phyloP scores from a whole-genome alignment of 306 rosid species.

The Arachis stenosperma region DNA sequence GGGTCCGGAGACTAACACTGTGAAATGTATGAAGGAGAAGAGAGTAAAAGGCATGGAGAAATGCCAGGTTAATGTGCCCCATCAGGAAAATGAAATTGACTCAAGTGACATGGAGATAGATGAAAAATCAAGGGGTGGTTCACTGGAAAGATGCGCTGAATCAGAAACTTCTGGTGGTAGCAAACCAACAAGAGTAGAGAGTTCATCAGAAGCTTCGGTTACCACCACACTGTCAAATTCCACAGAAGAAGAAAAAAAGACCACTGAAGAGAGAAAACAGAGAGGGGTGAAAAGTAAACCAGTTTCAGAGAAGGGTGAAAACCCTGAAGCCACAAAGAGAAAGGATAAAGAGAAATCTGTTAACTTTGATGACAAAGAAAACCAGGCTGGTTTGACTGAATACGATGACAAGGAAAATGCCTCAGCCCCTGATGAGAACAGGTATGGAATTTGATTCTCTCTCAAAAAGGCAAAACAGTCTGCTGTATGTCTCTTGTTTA shows the following conservation, averaged over 20 bases:
- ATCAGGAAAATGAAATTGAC: constrained; percentile 43
- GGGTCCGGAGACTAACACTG: constrained; percentile 47
- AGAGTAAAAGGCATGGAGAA: constrained; percentile 46
- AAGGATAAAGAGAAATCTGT: constrained; percentile 49
- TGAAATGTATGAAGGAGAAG: constrained; percentile 50
- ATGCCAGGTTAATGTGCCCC: constrained; percentile 30
- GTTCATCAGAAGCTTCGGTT: not conserved
- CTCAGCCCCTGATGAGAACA: constrained; percentile 55
- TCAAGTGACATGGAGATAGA: constrained; percentile 66
- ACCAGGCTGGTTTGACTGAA: constrained; percentile 41
- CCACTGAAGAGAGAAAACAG: constrained; percentile 33
- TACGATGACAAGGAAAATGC: constrained; percentile 67
- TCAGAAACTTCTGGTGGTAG: constrained; percentile 43
- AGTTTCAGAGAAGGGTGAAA: constrained; percentile 33
- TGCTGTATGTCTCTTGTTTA: constrained; percentile 2
- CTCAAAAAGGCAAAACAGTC: not conserved
- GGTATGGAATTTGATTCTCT: constrained; percentile 46
- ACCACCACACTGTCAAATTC: constrained; percentile 21
- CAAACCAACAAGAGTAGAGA: too few species aligned
- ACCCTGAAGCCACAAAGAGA: constrained; percentile 36
- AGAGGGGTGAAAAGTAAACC: constrained; percentile 37
- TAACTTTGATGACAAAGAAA: constrained; percentile 53
- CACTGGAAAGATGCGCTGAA: constrained; percentile 45
- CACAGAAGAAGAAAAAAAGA: constrained; percentile 31
- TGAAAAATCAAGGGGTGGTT: constrained; percentile 59